These are phyloP conservation scores for Boletales sp. DNA, from an alignment of 768 basidiomycete species.

Conservation along the genomic window DNA sequence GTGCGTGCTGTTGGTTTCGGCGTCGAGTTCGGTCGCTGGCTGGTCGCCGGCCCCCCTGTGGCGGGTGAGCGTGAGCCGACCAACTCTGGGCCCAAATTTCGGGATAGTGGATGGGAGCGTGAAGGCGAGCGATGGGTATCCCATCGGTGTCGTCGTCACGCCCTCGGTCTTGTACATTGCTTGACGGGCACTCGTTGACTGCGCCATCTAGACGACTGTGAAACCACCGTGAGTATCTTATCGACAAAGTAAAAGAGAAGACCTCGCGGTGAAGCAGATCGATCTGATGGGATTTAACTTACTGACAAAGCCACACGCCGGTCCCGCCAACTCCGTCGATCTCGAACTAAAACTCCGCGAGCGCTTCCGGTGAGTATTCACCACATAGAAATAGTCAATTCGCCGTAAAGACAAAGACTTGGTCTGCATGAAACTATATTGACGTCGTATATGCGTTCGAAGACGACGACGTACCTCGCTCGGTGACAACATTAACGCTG, in stretches of 20 bases:
- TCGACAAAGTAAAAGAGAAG: too few relatives aligned
- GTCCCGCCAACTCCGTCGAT: conserved; percentile 1
- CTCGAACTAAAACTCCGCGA: conserved; percentile 15
- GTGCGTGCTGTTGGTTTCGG: neutral
- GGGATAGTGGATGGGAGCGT: conserved; percentile 2
- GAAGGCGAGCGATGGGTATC: conserved; percentile 18
- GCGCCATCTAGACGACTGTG: conserved; percentile 5
- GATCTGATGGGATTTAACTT: neutral
- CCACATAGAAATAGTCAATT: too few relatives aligned
- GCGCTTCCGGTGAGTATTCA: neutral
- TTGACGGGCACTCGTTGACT: neutral
- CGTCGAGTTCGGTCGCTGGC: neutral
- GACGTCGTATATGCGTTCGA: neutral
- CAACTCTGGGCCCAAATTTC: conserved; percentile 27
- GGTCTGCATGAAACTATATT: too few relatives aligned
- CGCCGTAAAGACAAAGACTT: too few relatives aligned
- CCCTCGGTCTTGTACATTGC: too few relatives aligned
- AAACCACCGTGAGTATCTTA: neutral
- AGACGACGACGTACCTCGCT: neutral
- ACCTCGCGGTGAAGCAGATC: neutral
- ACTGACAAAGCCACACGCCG: neutral
- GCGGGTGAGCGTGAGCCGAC: conserved; percentile 19
- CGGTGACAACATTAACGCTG: too few relatives aligned
- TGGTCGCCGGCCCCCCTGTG: neutral
- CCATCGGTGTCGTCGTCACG: neutral